Evolutionary conservation across 176 grass and related monocot species (phyloP), one percentile per base, ranked within the genome.

Genomic region (Avena insularis): DNA sequence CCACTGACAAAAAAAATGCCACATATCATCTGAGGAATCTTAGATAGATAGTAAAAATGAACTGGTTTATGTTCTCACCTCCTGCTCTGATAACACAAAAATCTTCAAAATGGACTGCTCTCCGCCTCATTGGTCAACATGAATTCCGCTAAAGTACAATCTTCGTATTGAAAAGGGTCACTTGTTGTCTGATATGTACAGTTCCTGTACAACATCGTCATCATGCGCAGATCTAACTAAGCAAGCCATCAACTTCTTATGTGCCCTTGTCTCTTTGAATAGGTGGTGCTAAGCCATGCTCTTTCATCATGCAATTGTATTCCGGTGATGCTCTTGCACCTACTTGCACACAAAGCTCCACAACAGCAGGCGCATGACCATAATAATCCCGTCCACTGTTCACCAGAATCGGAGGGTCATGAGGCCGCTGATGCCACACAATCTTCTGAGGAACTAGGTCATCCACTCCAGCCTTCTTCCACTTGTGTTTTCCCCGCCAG

Each of bases 271-370:
- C 58, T 70, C 69, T 80, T 81, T 31, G 40, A 77, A 86, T 56
- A 76, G 88, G 82, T 55, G 89, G 71, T 33, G 93, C 82, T 54
- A 96, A 77, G 33, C 93, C 96, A 45, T 88, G 90, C 59, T 83
- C 23, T 78, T 98, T 98, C 96, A 96, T 98, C 89, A 96, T 96
- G 60, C 85, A 91, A 75, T 74, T 70, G 79, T 98, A 98, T 50
- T 85, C 83, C 1, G 58, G 70, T 36, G 87, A 89, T 27, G 92
- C 93, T 90, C 70, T 94, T 25, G 92, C 93, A 55, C 96, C 96
- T 31, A 90, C 93, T 65, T 96, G 90, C 45, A 79, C 51, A 78
- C 96, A 96, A 46, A 98, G 90, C 67, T 92, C 96, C 4, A 94
- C 83, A 14, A 98, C 96, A 64, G 90, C 93, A 79, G 96, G 96